Evolutionary conservation across 2,329 filamentous ascomycete genomes (phyloP), one percentile per base, ranked within the genome.

Genomic region (Fonsecaea erecta): DNA sequence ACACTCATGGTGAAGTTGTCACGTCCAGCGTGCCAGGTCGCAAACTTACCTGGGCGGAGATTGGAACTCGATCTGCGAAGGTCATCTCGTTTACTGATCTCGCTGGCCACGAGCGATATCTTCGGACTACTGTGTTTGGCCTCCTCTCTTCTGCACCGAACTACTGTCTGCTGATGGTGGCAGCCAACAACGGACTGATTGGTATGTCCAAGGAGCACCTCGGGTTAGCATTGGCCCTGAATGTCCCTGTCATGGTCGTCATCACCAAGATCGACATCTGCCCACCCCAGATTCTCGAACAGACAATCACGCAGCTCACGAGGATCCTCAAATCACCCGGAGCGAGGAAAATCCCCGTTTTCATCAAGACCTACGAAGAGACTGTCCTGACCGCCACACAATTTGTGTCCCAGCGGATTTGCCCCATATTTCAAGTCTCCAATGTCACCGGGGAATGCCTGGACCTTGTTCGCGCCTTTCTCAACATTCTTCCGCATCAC

Each of bases 191-290:
- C 75, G 95, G 95, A 2, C 82, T 99, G 52, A 91, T 98, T 53
- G 95, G 95, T 21, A 99, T 98, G 95, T 96, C 92, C 78, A 96
- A 96, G 83, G 95, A 99, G 81, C 95, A 99, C 77, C 82, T 99
- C 3, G 95, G 95, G 16, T 97, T 99, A 69, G 94, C 95, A 0
- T 82, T 98, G 34, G 93, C 95, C 0, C 83, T 99, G 58, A 98
- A 98, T 74, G 94, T 99, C 11, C 95, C 95, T 0, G 92, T 99
- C 72, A 96, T 99, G 92, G 93, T 98, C 2, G 89, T 97, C 70
- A 88, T 98, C 68, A 99, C 94, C 77, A 99, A 98, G 82, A 97
- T 98, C 70, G 95, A 98, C 76, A 98, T 98, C 62, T 98, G 95
- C 77, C 95, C 95, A 24, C 93, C 94, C 1, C 91, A 98, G 70